Base-by-base conservation (phyloP, 164 flowering plant species). In the Santalum album region DNA sequence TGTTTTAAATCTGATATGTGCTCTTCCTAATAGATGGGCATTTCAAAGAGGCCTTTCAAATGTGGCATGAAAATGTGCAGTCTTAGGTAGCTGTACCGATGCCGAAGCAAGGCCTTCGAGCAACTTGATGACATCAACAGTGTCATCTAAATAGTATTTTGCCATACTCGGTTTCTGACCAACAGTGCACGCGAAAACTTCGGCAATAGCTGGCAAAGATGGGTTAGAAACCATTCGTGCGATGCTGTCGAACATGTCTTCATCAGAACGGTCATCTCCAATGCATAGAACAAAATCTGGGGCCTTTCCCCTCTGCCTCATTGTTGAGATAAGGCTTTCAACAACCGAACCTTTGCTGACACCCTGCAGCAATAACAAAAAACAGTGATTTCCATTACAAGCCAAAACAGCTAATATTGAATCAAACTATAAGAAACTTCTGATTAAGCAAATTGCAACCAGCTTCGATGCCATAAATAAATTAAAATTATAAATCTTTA, bases 151-250 rank as follows among this genome's bases (percentile, higher is more conserved):
- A 47, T 64, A 73, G 58, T 64, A 73, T 38, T 59, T 69, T 0
- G 78, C 78, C 61, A 36, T 70, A 51, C 74, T 70, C 14, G 78
- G 74, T 47, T 73, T 73, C 62, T 69, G 78, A 21, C 78, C 78
- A 1, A 73, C 72, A 0, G 74, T 70, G 63, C 78, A 70, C 14
- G 78, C 72, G 50, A 59, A 74, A 5, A 75, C 69, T 39, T 65
- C 60, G 1, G 56, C 47, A 1, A 54, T 64, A 32, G 65, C 47
- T 7, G 73, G 67, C 50, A 57, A 20, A 1, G 56, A 18, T 15
- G 55, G 60, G 35, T 55, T 51, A 6, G 58, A 18, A 24, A 38
- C 54, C 1, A 49, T n/a, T 1, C 49, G 24, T 0, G 32, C 59
- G 25, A 75, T 65, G 36, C 52, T 65, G 63, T 71, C 75, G 12